Base-by-base conservation (phyloP, 306 rosid genomes). In the Heteromeles arbutifolia region DNA sequence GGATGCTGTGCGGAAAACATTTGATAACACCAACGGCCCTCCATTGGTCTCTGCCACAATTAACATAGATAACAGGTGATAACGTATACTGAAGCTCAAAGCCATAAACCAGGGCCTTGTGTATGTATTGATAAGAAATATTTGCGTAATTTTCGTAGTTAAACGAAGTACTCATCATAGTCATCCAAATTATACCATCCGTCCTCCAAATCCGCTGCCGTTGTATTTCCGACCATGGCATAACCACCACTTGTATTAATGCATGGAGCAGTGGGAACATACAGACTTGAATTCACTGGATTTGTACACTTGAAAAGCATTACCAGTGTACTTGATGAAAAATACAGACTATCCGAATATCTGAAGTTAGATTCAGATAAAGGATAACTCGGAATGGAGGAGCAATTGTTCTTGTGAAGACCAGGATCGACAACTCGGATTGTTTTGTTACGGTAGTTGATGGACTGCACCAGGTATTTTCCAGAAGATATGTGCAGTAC, bases 341-440 rank as follows among this genome's bases (percentile, higher is more conserved):
- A 10, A 13, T 11, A 54, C 24, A 25, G 2, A 21, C 0, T 2
- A 54, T 54, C 8, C 10, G 8, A 5, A 21, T 17, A 5, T 18
- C 24, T 54, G 59, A 54, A 54, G 59, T 54, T 54, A 54, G 59
- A 18, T 1, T 18, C 0, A 22, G 24, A 2, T 57, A 22, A 3
- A 9, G 63, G 28, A 57, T 57, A 57, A 22, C 26, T 11, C 22
- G 63, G 63, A 57, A 57, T 57, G 63, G 63, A 57, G 29, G 29
- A 22, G 68, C 31, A 66, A 39, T 77, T 48, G 19, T 4, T 19
- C 11, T 53, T 53, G 1, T 6, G 14, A 24, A 74, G 28, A n/a
- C 29, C 58, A 1, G 79, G 41, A 48, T 78, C 88, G n/a, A 81
- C 74, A 2, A 85, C 17, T 10, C 83, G 74, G 66, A 85, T 85